phyloP scores from a whole-genome alignment of 2,329 filamentous ascomycete genomes.

The Passalora sequoiae region DNA sequence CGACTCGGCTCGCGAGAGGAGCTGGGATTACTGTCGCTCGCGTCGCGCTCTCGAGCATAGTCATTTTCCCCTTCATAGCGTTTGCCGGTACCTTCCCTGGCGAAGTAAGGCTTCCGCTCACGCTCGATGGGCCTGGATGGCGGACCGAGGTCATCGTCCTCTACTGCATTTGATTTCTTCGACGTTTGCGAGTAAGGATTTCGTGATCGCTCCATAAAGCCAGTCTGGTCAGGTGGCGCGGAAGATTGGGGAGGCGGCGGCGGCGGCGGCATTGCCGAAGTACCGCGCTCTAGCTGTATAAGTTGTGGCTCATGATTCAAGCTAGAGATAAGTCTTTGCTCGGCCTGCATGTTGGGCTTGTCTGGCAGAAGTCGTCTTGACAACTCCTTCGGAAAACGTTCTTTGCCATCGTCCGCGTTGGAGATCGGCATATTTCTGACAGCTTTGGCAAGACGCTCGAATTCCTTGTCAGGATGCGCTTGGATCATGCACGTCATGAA shows the following conservation, averaged over 20 bases:
- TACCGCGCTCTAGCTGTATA: slow-evolving; percentile 40
- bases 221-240: slow-evolving; percentile 22
- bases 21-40: slow-evolving; percentile 10
- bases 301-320: slow-evolving; percentile 37
- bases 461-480: slow-evolving; percentile 72
- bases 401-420: slow-evolving; percentile 58
- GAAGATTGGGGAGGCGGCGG: slow-evolving; percentile 27
- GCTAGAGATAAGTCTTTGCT: slow-evolving; percentile 55
- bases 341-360: slow-evolving; percentile 51
- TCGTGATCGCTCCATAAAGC: slow-evolving; percentile 37
- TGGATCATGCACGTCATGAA: slow-evolving; percentile 71
- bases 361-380: slow-evolving; percentile 67
- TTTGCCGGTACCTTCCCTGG: slow-evolving; percentile 56
- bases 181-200: slow-evolving; percentile 36
- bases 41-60: slow-evolving; percentile 16
- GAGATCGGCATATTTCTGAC: slow-evolving; percentile 66
- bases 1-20: slow-evolving; percentile 16
- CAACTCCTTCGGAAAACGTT: slow-evolving; percentile 74
- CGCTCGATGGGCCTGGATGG: slow-evolving; percentile 55
- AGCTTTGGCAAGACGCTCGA: slow-evolving; percentile 62
- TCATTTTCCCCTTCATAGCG: slow-evolving; percentile 37
- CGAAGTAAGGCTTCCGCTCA: slow-evolving; percentile 60
- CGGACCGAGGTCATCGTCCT: slow-evolving; percentile 37
- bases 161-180: slow-evolving; percentile 28
- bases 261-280: slow-evolving; percentile 32